A percentile compares a stretch with the other conserved stretches of the same genome.
phyloP scores from a whole-genome alignment of 2,329 filamentous ascomycete genomes.

The Stemphylium beticola region DNA sequence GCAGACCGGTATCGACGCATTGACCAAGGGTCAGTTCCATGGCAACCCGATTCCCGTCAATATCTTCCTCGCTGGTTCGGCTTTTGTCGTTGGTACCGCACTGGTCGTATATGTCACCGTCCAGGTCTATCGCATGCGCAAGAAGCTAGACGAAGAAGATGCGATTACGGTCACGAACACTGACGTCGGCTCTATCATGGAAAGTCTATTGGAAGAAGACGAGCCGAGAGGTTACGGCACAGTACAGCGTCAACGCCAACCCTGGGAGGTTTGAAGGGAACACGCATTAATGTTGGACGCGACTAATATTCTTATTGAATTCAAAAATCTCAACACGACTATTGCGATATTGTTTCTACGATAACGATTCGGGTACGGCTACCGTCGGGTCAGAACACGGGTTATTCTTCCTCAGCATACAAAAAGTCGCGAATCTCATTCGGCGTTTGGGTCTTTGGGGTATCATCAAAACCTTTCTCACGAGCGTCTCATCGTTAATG shows the following conservation, averaged over 20 bases:
- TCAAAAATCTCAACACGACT: background rate
- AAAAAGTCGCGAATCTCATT: background rate
- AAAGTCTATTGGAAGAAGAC: constrained; percentile 46
- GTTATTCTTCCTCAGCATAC: background rate
- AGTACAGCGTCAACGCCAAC: constrained; percentile 22
- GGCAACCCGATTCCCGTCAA: constrained; percentile 81
- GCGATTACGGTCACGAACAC: constrained; percentile 69
- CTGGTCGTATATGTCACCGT: constrained; percentile 59
- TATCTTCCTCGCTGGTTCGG: constrained; percentile 65
- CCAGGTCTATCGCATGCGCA: constrained; percentile 40
- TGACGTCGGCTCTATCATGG: constrained; percentile 68
- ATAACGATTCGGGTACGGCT: background rate
- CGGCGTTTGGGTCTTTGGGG: background rate
- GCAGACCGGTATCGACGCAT: constrained; percentile 76
- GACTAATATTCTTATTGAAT: background rate
- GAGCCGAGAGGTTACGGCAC: constrained; percentile 39
- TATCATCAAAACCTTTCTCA: background rate
- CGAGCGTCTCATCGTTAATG: background rate
- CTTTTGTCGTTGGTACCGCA: constrained; percentile 66
- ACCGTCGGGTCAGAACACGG: background rate
- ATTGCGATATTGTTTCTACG: background rate
- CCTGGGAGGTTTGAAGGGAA: constrained; percentile 18
- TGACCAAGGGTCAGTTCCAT: constrained; percentile 74
- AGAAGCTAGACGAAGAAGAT: constrained; percentile 44
- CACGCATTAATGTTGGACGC: background rate